Base-by-base conservation (phyloP, 2,329 filamentous ascomycete species). In the Alternaria gaisen region DNA sequence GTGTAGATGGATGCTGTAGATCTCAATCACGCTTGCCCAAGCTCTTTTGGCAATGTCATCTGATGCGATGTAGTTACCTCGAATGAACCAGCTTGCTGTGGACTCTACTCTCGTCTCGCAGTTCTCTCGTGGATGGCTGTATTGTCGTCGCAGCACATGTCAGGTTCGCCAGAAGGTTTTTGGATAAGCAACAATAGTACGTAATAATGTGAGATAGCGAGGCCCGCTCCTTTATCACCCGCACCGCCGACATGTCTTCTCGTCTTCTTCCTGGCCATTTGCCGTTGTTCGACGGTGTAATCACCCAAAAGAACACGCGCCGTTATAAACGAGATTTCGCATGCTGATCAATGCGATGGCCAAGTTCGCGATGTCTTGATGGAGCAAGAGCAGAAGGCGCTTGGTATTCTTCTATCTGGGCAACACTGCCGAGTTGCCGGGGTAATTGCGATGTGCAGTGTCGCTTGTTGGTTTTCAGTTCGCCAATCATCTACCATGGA, bases 381-480 rank as follows among this genome's bases (percentile, higher is more conserved):
- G 50, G 38, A 51, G 26, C 28, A 47, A 47, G 34, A 43, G 41
- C 20, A 38, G 40, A 30, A 20, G 44, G 22, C 46, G 46, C 40
- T 42, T 59, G 56, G 34, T 36, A 10, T 54, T 28, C 54, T 61
- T 52, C 44, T 52, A 65, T 41, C 60, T 66, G 51, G 65, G 63
- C 58, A 50, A 40, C 44, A 28, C 26, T 59, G 60, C 61, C 61
- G 59, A 50, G 53, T 43, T 63, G 20, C 57, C 60, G 64, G 57
- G 20, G 7, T 65, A 62, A 69, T 66, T 70, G 56, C 58, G 61
- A 69, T 69, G 56, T 36, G 60, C 63, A 54, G 12, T 58, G 58
- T 67, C 61, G 56, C 54, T 65, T 58, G 56, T 57, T 50, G 43
- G 43, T 41, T 5, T 38, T 22, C 28, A 43, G 47, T 7, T 28